Conservation (phyloP, 1,284 basidiomycete species). For the Microbotryomycetes sp. region DNA sequence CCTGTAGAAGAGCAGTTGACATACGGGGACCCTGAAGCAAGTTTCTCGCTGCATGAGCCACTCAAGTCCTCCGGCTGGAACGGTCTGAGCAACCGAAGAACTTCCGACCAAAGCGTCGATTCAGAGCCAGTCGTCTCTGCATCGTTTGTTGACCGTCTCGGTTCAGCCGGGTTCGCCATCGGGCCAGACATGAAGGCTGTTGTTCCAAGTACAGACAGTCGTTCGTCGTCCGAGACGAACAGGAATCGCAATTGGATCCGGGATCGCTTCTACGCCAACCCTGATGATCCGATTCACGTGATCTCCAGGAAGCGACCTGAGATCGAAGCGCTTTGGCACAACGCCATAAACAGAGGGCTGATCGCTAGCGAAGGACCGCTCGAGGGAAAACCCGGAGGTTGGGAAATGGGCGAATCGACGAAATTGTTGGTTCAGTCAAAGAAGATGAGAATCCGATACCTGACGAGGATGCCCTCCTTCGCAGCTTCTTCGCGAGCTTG, state of each 20-base stretch:
- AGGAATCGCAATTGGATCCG: background rate
- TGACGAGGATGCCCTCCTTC: background rate
- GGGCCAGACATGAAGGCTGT: background rate
- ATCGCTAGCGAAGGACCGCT: conserved; percentile 1
- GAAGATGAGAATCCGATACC: background rate
- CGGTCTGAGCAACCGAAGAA: background rate
- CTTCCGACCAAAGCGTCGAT: background rate
- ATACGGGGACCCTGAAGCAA: background rate
- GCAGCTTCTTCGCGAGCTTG: conserved; percentile 1
- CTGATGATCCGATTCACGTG: conserved; percentile 10
- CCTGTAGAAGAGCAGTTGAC: background rate
- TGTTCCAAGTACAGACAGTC: background rate
- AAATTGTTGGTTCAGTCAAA: background rate
- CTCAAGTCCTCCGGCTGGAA: background rate
- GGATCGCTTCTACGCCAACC: conserved; percentile 1
- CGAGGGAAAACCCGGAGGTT: background rate
- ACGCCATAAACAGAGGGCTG: background rate
- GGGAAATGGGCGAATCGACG: conserved; percentile 1
- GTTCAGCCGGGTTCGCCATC: background rate
- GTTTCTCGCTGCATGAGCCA: no score
- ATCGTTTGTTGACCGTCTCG: background rate
- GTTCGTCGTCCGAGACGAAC: background rate
- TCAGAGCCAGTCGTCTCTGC: background rate
- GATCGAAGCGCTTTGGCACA: background rate
- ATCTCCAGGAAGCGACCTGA: conserved; percentile 2